Conservation (phyloP, 805 yeast genomes). For the Dipodascus geniculatus region DNA sequence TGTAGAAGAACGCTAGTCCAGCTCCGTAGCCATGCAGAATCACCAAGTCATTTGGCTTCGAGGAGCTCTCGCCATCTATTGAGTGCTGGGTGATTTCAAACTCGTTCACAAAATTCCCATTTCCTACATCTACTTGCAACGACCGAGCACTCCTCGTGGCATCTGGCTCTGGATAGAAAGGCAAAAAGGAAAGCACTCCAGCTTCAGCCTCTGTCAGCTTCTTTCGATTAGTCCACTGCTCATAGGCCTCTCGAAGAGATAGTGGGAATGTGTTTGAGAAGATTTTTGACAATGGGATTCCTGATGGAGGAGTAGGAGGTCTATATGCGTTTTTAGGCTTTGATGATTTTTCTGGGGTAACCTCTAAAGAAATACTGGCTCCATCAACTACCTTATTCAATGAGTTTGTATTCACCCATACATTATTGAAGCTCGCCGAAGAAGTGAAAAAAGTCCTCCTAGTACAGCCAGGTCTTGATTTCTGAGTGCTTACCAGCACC, state of each 20-base stretch:
- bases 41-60: conserved; percentile 46
- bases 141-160: conserved; percentile 24
- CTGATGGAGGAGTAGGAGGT: conserved; percentile 27
- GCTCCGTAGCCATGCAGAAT: conserved; percentile 92
- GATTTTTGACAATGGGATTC: conserved; percentile 20
- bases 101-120: conserved; percentile 56
- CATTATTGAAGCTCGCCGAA: not conserved
- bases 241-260: conserved; percentile 26
- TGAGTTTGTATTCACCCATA: not conserved
- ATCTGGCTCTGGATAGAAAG: conserved; percentile 30
- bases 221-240: conserved; percentile 33
- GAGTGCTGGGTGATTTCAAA: conserved; percentile 35
- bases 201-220: conserved; percentile 32
- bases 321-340: not conserved
- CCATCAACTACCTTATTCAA: not conserved
- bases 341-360: not conserved
- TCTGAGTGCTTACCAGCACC: not conserved
- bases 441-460: not conserved
- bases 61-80: conserved; percentile 6
- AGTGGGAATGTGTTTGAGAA: conserved; percentile 26
- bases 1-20: conserved; percentile 68
- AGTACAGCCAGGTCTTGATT: not conserved
- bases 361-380: not conserved
- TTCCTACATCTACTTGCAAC: conserved; percentile 43
- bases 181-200: conserved; percentile 42